These are phyloP conservation scores for Papiliotrema terrestris DNA, from an alignment of 1,284 basidiomycete species.

Conservation along the genomic window DNA sequence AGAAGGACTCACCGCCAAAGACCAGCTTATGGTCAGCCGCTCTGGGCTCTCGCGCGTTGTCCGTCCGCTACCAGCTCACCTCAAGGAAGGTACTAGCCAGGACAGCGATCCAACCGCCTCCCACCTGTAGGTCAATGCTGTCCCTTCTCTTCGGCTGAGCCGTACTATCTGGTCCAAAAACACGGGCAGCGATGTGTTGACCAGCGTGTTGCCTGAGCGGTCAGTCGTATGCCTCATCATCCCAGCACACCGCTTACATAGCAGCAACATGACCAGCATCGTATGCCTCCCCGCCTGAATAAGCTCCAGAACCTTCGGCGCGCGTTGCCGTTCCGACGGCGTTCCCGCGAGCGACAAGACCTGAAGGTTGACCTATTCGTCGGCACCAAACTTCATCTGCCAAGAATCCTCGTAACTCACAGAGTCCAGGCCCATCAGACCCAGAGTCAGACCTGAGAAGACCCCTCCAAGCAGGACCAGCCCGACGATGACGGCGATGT, in stretches of 20 bases:
- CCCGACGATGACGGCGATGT: slow-evolving; percentile 25
- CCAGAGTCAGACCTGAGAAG: slow-evolving; percentile 54
- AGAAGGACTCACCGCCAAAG: slow-evolving; percentile 22
- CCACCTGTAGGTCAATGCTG: slow-evolving; percentile 29
- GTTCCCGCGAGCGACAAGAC: slow-evolving; percentile 49
- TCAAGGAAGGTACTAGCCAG: slow-evolving; percentile 34
- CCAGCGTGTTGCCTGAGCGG: slow-evolving; percentile 49
- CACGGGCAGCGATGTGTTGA: slow-evolving; percentile 53
- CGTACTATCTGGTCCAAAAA: slow-evolving; percentile 49
- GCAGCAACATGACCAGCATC: slow-evolving; percentile 49
- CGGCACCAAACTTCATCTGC: background rate
- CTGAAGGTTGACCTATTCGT: slow-evolving; percentile 39
- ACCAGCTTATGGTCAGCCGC: slow-evolving; percentile 23
- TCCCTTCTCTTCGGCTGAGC: background rate
- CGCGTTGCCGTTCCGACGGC: slow-evolving; percentile 46
- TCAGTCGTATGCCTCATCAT: slow-evolving; percentile 7
- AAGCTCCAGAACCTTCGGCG: slow-evolving; percentile 49
- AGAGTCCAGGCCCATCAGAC: slow-evolving; percentile 53
- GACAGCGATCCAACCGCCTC: slow-evolving; percentile 43
- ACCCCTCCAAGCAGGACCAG: slow-evolving; percentile 48
- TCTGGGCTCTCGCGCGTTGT: too few species aligned
- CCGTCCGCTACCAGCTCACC: too few species aligned
- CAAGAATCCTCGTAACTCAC: slow-evolving; percentile 14
- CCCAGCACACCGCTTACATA: slow-evolving; percentile 30
- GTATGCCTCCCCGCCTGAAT: slow-evolving; percentile 49